Percentiles rank a stretch among this genome's conserved stretches.
Evolutionary conservation across 345 rosid genomes (phyloP).

Genomic region (Reutealis trisperma): DNA sequence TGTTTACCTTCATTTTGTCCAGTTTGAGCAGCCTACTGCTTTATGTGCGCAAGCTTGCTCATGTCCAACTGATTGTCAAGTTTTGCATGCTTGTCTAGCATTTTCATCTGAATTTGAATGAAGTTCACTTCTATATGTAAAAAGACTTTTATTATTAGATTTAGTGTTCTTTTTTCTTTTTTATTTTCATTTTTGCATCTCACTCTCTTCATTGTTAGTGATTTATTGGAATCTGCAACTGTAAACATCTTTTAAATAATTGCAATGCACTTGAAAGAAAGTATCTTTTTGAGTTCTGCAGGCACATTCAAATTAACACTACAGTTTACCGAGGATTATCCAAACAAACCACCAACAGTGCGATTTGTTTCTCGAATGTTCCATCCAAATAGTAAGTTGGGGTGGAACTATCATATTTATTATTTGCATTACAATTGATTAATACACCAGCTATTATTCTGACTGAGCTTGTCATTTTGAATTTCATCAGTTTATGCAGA

Average conservation of each 20-base stretch:
- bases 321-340: conserved; percentile 56
- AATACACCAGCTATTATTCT: neutral
- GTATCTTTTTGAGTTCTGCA: conserved; percentile 25
- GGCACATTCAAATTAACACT: conserved; percentile 61
- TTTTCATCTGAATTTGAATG: neutral
- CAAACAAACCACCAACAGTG: conserved; percentile 60
- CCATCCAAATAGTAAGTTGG: conserved; percentile 54
- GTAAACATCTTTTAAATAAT: neutral
- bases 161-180: neutral
- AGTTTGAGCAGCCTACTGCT: neutral
- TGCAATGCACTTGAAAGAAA: neutral
- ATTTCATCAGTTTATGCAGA: conserved; percentile 76
- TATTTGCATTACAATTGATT: neutral
- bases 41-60: neutral
- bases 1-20: neutral
- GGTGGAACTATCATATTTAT: neutral
- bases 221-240: neutral
- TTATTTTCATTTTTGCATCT: neutral
- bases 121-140: neutral
- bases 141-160: neutral
- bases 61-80: neutral
- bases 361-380: conserved; percentile 62
- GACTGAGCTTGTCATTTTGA: neutral
- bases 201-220: neutral
- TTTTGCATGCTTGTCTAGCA: neutral